These are phyloP conservation scores for Hanseniaspora thailandica DNA, from an alignment of 805 yeast species.

Conservation along the genomic window DNA sequence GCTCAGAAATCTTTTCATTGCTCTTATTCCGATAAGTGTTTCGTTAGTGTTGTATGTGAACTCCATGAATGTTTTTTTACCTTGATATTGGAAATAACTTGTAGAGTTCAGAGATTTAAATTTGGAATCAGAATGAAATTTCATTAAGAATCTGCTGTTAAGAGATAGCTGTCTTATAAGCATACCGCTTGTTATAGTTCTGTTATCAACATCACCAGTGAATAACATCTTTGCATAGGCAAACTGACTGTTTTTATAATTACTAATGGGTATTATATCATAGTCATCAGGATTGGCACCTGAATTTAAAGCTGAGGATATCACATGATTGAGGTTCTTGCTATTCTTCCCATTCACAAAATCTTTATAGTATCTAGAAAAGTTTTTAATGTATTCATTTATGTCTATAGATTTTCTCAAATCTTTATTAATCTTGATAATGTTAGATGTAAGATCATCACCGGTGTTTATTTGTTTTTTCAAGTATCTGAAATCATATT, in stretches of 20 bases:
- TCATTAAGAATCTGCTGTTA: slow-evolving; percentile 53
- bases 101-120: slow-evolving; percentile 34
- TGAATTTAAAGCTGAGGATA: not conserved
- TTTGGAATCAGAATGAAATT: slow-evolving; percentile 22
- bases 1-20: slow-evolving; percentile 51
- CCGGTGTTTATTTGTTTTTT: not conserved
- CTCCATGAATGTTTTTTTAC: slow-evolving; percentile 56
- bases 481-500: not conserved
- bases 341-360: slow-evolving; percentile 2
- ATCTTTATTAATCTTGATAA: not conserved
- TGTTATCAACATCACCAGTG: slow-evolving; percentile 40
- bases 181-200: slow-evolving; percentile 76
- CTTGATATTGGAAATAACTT: slow-evolving; percentile 60
- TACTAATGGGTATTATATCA: not conserved
- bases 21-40: slow-evolving; percentile 67
- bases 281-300: not conserved
- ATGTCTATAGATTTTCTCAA: not conserved
- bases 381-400: not conserved
- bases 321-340: not conserved
- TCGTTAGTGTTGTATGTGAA: slow-evolving; percentile 74
- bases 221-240: slow-evolving; percentile 79
- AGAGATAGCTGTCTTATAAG: slow-evolving; percentile 49
- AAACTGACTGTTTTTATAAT: slow-evolving; percentile 31
- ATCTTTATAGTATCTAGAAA: slow-evolving; percentile 2
- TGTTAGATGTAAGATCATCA: not conserved